Base-by-base conservation (phyloP, 306 rosid species). In the Rosa multiflora region DNA sequence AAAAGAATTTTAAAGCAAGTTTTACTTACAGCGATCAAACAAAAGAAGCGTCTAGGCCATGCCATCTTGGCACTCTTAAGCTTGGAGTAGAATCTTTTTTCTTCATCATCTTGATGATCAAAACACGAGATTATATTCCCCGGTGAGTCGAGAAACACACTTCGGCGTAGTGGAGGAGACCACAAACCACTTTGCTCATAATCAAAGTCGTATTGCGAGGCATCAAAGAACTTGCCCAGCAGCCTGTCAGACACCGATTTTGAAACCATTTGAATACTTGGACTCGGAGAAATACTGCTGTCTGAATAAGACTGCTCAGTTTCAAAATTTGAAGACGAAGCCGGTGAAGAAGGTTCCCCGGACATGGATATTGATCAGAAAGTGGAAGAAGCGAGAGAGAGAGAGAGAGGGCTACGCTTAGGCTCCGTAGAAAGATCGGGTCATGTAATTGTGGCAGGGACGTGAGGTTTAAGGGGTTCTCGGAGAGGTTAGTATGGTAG, bases 241-340 rank as follows among this genome's bases (percentile, higher is more conserved):
- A 90, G 91, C 77, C 94, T 87, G 5, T 90, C 91, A 1, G 94
- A 90, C 11, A 79, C 82, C 13, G 92, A 83, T 66, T 88, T 83
- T 1, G 94, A 85, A 32, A 90, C 90, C 43, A 85, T 71, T 71
- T 85, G 91, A 75, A 82, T 56, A 48, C 81, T 83, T 37, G 82
- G 87, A 35, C 18, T 49, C 12, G 75, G 9, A 15, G 43, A 14
- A 29, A 12, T 29, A 17, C 76, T 75, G 4, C 43, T 61, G 6
- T 76, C 18, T 56, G 78, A 79, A 32, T 32, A 32, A 74, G 79
- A 51, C 11, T 39, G 18, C 5, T 49, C 10, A 46, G 69, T 78
- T 40, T 76, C 77, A 32, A 32, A n/a, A 2, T 52, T 51, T 42
- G 81, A 70, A 0, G 87, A 49, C 9, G 48, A 44, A 44, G 82